phyloP scores from a whole-genome alignment of 768 basidiomycete genomes.

The Tubosaeta brunneosetosa region DNA sequence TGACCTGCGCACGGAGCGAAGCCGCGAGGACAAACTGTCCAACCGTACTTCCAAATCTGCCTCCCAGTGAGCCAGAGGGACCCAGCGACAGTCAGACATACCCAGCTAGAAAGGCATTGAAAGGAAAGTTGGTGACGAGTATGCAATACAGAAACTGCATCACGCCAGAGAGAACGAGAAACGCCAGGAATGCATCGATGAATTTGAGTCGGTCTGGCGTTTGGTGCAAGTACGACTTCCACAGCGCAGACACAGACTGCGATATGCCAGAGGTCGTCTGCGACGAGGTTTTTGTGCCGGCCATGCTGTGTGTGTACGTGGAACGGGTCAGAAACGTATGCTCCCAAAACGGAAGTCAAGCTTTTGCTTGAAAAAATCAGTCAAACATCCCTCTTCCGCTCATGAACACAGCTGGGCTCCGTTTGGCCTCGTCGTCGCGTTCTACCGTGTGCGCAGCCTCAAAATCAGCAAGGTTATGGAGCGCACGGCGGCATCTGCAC shows the following conservation, averaged over 20 bases:
- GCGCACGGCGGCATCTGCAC: conserved; percentile 41
- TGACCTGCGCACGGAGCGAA: conserved; percentile 87
- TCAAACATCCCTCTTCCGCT: neutral
- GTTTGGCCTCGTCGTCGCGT: conserved; percentile 22
- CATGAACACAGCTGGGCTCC: conserved; percentile 23
- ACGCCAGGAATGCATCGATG: conserved; percentile 88
- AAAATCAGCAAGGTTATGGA: conserved; percentile 13
- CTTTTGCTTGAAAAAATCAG: conserved; percentile 6
- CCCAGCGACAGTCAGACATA: conserved; percentile 36
- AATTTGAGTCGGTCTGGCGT: conserved; percentile 87
- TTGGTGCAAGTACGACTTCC: conserved; percentile 70
- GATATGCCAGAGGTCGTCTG: conserved; percentile 15
- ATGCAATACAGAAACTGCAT: conserved; percentile 90
- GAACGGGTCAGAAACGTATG: conserved; percentile 6
- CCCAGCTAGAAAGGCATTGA: conserved; percentile 97
- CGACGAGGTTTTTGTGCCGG: conserved; percentile 30
- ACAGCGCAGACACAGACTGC: conserved; percentile 51
- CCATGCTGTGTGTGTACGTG: conserved; percentile 31
- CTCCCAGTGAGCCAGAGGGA: conserved; percentile 1
- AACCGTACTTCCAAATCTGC: conserved; percentile 85
- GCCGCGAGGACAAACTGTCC: conserved; percentile 97
- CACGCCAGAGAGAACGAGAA: conserved; percentile 88
- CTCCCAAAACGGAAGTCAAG: conserved; percentile 13
- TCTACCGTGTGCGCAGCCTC: conserved; percentile 11
- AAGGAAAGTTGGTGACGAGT: conserved; percentile 88